These are phyloP conservation scores for Francoa sonchifolia DNA, from an alignment of 441 rosid species.

Conservation along the genomic window DNA sequence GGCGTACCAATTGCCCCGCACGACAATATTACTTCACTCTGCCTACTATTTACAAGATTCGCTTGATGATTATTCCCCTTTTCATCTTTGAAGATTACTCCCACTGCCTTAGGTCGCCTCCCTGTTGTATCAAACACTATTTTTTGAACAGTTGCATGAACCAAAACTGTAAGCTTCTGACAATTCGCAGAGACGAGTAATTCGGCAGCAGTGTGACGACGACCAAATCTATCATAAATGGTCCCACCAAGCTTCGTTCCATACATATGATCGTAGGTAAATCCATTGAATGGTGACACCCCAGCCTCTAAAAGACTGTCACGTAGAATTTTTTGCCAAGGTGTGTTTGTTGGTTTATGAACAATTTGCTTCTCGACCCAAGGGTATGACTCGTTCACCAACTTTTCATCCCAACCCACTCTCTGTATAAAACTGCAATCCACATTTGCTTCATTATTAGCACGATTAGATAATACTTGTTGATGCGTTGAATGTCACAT, in stretches of 20 bases:
- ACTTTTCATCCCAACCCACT: slow-evolving; percentile 71
- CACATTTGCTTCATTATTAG: too few species aligned
- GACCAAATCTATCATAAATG: slow-evolving; percentile 72
- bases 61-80: slow-evolving; percentile 62
- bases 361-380: slow-evolving; percentile 82
- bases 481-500: too few species aligned
- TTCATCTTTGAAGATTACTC: slow-evolving; percentile 83
- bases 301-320: slow-evolving; percentile 75
- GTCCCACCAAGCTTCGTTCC: slow-evolving; percentile 97
- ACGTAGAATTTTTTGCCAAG: slow-evolving; percentile 67
- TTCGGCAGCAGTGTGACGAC: slow-evolving; percentile 88
- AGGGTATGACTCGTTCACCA: slow-evolving; percentile 76
- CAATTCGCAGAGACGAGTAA: slow-evolving; percentile 67
- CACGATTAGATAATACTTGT: too few species aligned
- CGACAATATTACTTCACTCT: slow-evolving; percentile 73
- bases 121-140: slow-evolving; percentile 58
- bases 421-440: slow-evolving; percentile 53
- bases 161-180: slow-evolving; percentile 53
- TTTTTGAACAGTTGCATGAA: slow-evolving; percentile 75
- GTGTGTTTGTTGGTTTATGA: slow-evolving; percentile 43
- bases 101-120: slow-evolving; percentile 52
- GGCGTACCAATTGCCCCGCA: slow-evolving; percentile 90
- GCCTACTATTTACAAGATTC: slow-evolving; percentile 29
- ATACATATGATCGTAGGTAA: slow-evolving; percentile 70
- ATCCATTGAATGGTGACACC: slow-evolving; percentile 75